phyloP scores from a whole-genome alignment of 805 yeast species.

The Candida railenensis region DNA sequence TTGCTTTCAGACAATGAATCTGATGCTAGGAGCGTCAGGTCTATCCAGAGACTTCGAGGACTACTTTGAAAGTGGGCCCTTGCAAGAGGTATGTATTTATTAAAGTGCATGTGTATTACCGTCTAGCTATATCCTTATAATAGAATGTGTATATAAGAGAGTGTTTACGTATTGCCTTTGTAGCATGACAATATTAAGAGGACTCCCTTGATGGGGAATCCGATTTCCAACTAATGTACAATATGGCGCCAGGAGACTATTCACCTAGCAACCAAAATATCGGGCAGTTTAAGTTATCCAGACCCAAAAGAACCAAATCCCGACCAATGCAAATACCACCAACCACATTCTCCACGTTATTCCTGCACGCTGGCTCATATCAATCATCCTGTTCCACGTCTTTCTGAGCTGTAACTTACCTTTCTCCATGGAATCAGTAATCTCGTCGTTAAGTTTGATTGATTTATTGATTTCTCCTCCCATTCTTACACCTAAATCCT shows the following conservation, averaged over 20 bases:
- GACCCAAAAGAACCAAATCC: conserved; percentile 40
- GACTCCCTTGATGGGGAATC: too few species aligned
- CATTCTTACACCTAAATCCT: conserved; percentile 41
- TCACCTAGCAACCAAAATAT: too few species aligned
- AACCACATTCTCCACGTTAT: conserved; percentile 47
- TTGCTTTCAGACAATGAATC: conserved; percentile 3
- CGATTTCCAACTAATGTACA: too few species aligned
- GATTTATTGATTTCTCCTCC: conserved; percentile 44
- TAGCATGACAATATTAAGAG: too few species aligned
- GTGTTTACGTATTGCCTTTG: neutral
- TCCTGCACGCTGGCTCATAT: conserved; percentile 47
- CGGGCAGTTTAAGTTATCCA: conserved; percentile 33
- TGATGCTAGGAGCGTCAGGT: conserved; percentile 5
- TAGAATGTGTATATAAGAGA: neutral
- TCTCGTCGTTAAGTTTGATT: conserved; percentile 39
- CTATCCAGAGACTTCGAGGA: neutral
- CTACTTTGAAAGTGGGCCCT: too few species aligned
- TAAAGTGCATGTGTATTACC: too few species aligned
- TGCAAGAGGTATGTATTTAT: too few species aligned
- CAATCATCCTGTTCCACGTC: conserved; percentile 42
- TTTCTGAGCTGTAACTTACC: conserved; percentile 40
- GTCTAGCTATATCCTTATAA: too few species aligned
- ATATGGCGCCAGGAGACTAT: too few species aligned
- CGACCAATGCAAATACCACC: conserved; percentile 33
- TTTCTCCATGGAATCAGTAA: conserved; percentile 37